Percentiles rank a stretch among this genome's conserved stretches.
phyloP scores from a whole-genome alignment of 441 rosid species.

The Populus hybrid region DNA sequence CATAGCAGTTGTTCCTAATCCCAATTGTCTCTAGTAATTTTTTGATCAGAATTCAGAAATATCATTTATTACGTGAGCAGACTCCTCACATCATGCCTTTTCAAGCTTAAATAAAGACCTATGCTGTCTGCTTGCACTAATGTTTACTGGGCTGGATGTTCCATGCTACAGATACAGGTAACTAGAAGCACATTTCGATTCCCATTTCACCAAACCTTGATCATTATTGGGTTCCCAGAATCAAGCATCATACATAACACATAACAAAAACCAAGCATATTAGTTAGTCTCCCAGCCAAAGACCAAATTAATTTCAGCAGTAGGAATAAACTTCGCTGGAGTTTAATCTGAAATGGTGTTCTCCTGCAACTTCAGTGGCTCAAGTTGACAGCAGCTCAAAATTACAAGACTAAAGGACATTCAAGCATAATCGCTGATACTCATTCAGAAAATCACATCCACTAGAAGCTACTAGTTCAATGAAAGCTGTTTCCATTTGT shows the following conservation, averaged over 20 bases:
- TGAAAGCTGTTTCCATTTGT: not conserved
- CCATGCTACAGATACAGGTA: too few species aligned
- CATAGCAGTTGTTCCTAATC: not conserved
- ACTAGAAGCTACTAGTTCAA: not conserved
- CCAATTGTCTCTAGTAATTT: not conserved
- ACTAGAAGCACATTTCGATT: too few species aligned
- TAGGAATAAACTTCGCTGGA: not conserved
- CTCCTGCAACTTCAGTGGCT: not conserved
- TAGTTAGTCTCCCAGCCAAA: not conserved
- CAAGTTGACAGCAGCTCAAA: not conserved
- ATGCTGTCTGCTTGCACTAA: too few species aligned
- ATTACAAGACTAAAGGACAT: not conserved
- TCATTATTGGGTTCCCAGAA: not conserved
- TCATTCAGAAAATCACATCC: not conserved
- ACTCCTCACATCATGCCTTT: too few species aligned
- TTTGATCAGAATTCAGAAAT: not conserved
- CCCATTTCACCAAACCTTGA: too few species aligned
- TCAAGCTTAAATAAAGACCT: too few species aligned
- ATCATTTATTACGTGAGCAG: not conserved
- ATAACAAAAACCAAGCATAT: not conserved
- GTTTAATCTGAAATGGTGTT: not conserved
- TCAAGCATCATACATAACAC: not conserved
- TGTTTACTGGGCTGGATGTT: too few species aligned
- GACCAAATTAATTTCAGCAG: not conserved
- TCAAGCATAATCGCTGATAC: not conserved